Evolutionary conservation across 495 filamentous ascomycete genomes (phyloP), one percentile per base, ranked within the genome.

Genomic region (Tetracladium marchalianum): DNA sequence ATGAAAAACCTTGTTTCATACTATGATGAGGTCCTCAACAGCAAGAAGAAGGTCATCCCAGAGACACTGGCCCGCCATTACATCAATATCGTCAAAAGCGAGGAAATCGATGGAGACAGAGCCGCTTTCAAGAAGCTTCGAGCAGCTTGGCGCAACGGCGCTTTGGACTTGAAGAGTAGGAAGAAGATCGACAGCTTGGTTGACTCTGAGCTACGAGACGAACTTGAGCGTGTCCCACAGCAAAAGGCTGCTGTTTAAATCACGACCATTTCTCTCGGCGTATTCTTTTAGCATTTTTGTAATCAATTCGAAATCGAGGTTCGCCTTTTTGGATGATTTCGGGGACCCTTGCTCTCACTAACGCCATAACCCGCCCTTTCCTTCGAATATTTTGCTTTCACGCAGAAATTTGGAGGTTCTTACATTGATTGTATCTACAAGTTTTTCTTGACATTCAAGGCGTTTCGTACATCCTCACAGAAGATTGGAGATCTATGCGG

Each of bases 1-100:
- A 65, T 79, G 55, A 66, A 64, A 34, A 69, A 69, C 53, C 64
- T 83, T 37, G 62, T 81, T 56, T 64, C 70, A 24, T 84, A 73
- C 62, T 82, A 83, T 57, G 71, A 70, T 47, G 62, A 70, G 55
- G 65, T 72, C 46, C 61, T 82, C 22, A 64, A 62, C 31, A 66
- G 67, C 58, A 64, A 68, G 52, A 66, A 60, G 43, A 56, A 54
- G 32, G 46, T 58, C 13, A 70, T 81, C 27, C 63, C 71, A 31
- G 66, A 72, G 18, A 54, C 65, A 38, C 67, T 84, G 35, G 69
- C 75, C 17, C 52, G 48, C 8, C 73, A 82, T 54, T 73, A 79
- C 50, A 63, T 77, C 13, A 58, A 68, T 11, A 53, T 82, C 16
- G 76, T 75, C 22, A 62, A 65, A 34, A 48, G 49, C 36, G 70